Base-by-base conservation (phyloP, 441 rosid genomes). In the Aleurites moluccanus region DNA sequence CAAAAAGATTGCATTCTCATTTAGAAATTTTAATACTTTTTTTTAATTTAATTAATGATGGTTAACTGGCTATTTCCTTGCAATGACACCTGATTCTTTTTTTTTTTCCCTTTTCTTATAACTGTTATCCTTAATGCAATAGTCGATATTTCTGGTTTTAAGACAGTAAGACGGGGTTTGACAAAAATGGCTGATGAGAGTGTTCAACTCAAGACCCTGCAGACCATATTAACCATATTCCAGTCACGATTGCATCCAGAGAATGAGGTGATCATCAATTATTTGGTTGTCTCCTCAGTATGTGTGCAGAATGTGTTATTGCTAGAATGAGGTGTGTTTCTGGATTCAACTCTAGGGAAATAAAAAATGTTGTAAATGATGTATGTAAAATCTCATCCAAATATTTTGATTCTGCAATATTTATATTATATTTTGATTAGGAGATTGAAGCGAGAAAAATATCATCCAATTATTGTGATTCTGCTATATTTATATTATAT, bases 111-210 rank as follows among this genome's bases (percentile, higher is more conserved):
- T 0, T 38, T 38, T 38, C 40, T 38, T 6, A 6, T 13, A 13
- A 45, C 50, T 45, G 16, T 15, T 13, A 2, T 38, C 40, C 40
- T 38, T 38, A 38, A 38, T 6, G 40, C 9, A 38, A 38, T 38
- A 6, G 40, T 38, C 6, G 40, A 38, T 38, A 30, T 30, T 30
- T 30, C 33, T 30, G 33, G 33, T 30, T 30, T n/a, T n/a, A n/a
- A n/a, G n/a, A n/a, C n/a, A n/a, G n/a, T n/a, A n/a, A n/a, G n/a
- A n/a, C n/a, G n/a, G n/a, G n/a, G n/a, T n/a, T n/a, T n/a, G n/a
- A n/a, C 97, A 59, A 97, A 93, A 83, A 96, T 96, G 91, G 72
- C 89, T 40, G 99, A 96, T 49, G 99, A 96, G 84, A 93, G 74
- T 81, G 90, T 96, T 75, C 99, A 96, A 77, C 85, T 96, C 57